Base-by-base conservation (phyloP, 441 rosid species). In the Euphorbia corollata region DNA sequence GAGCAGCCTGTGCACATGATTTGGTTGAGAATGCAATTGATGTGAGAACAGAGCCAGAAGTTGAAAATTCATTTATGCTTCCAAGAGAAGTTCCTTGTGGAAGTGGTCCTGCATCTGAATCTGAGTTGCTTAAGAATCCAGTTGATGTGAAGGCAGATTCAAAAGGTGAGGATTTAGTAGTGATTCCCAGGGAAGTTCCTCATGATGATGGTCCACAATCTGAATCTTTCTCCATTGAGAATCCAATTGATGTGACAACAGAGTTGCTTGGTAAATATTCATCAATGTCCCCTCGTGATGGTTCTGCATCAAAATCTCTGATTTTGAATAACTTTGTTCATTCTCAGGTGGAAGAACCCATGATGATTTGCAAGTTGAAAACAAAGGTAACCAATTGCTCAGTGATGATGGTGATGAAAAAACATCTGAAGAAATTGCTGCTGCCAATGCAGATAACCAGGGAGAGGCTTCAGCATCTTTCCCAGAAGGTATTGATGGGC, bases 401-500 rank as follows among this genome's bases (percentile, higher is more conserved):
- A 64, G 45, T 19, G 23, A 54, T n/a, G 53, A 62, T 27, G 61
- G 48, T 48, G 61, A 50, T 18, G 65, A n/a, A 64, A 53, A 23
- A 36, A 53, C 60, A 55, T 32, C 54, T 65, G 65, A 41, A 39
- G 73, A 64, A 59, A 69, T 45, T 13, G 82, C 69, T 45, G 70
- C 12, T 32, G 22, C 58, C 64, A 76, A 70, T 55, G 74, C 34
- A 48, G 36, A 72, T 60, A 73, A 48, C n/a, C 67, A 61, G 68
- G 61, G 69, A 65, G 77, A 73, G 57, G 41, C 54, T 32, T 27
- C 72, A 39, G 45, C 62, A 9, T 68, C 61, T 19, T 61, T 77
- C 10, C 55, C 50, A 39, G 86, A 81, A 71, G 74, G 67, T 68
- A 72, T 82, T 41, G 87, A 81, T 72, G 77, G 75, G 30, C 75